These are phyloP conservation scores for Xylaria sp. DNA, from an alignment of 2,329 filamentous ascomycete species.

Conservation along the genomic window DNA sequence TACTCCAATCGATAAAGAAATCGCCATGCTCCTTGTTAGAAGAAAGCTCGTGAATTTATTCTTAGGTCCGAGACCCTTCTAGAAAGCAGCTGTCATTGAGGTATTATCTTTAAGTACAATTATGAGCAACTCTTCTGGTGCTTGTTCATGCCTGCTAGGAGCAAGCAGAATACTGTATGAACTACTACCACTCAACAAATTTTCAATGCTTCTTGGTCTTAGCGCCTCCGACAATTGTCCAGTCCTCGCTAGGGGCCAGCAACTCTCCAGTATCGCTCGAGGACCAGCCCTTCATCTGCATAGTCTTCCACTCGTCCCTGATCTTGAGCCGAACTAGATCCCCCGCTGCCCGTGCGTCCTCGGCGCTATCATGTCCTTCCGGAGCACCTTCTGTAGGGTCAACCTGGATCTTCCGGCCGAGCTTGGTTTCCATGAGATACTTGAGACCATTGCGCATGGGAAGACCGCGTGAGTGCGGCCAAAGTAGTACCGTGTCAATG, in stretches of 20 bases:
- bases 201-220: conserved; percentile 34
- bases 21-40: neutral
- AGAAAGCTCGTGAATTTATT: neutral
- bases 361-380: conserved; percentile 86
- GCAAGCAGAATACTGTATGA: neutral
- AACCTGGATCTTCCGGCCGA: conserved; percentile 82
- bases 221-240: conserved; percentile 39
- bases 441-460: conserved; percentile 84
- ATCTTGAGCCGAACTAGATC: conserved; percentile 82
- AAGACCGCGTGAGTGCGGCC: conserved; percentile 78
- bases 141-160: neutral
- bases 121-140: neutral
- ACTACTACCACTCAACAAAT: neutral
- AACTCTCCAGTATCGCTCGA: conserved; percentile 60
- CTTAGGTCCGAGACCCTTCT: neutral
- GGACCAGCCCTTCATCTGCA: conserved; percentile 75
- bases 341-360: conserved; percentile 89
- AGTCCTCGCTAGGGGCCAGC: conserved; percentile 51
- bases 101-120: neutral
- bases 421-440: conserved; percentile 72
- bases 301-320: conserved; percentile 72
- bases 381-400: conserved; percentile 59
- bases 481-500: conserved; percentile 87
- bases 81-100: neutral
- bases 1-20: neutral